Percentiles rank a stretch among this genome's conserved stretches.
Evolutionary conservation across 75 land plant species (phyloP).

Genomic region (Pinus albicaulis): DNA sequence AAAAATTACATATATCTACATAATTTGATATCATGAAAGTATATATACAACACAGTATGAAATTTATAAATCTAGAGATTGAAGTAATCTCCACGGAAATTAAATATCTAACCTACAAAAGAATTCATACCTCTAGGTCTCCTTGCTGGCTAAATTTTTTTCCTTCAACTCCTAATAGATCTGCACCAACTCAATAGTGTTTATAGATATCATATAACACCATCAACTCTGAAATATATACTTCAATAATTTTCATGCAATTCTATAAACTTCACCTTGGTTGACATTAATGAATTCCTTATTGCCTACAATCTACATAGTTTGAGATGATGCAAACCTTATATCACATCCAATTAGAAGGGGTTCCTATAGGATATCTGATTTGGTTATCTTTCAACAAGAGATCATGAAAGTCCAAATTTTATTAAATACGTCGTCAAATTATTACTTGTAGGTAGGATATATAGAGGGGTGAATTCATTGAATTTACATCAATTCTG

Average conservation of each 20-base stretch:
- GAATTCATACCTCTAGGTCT: constrained; percentile 38
- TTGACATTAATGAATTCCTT: constrained; percentile 76
- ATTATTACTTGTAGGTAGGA: too few species aligned
- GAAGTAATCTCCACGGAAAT: neutral
- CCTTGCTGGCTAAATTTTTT: constrained; percentile 53
- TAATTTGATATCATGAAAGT: too few species aligned
- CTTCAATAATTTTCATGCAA: neutral
- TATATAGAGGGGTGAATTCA: too few species aligned
- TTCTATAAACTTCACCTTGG: constrained; percentile 50
- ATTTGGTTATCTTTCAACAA: too few species aligned
- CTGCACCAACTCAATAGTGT: constrained; percentile 9
- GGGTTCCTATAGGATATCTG: constrained; percentile 57
- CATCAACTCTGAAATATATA: too few species aligned
- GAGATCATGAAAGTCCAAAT: too few species aligned
- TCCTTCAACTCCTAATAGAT: constrained; percentile 71
- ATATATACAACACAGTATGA: too few species aligned
- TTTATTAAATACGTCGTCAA: too few species aligned
- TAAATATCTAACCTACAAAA: neutral
- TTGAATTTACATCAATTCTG: too few species aligned
- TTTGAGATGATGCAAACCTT: constrained; percentile 52
- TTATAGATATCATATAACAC: neutral
- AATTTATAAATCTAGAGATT: neutral
- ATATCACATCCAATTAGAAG: constrained; percentile 89
- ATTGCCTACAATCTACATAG: constrained; percentile 31
- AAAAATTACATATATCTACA: too few species aligned